A percentile compares a stretch with the other conserved stretches of the same genome.
phyloP scores from a whole-genome alignment of 2,329 filamentous ascomycete species.

The Phyllosticta citrichinensis region DNA sequence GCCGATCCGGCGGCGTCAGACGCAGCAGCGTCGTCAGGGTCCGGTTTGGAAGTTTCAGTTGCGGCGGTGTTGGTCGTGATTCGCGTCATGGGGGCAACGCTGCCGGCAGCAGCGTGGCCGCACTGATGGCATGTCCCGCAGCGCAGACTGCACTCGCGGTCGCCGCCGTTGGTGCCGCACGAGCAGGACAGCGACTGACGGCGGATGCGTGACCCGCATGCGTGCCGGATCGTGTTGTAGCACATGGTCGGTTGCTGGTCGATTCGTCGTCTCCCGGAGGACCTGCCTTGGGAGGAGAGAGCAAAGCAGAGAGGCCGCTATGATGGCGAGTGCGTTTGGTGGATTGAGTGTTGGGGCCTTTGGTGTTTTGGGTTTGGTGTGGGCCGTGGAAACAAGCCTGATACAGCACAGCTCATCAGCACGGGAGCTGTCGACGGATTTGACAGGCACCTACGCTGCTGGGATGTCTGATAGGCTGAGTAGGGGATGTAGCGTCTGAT shows the following conservation, averaged over 20 bases:
- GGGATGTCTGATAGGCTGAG: neutral
- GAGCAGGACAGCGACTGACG: slow-evolving; percentile 7
- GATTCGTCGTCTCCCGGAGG: neutral
- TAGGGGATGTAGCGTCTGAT: neutral
- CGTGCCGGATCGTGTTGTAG: slow-evolving; percentile 8
- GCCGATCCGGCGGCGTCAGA: neutral
- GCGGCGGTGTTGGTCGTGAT: neutral
- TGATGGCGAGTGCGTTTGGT: neutral
- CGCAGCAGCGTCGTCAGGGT: slow-evolving; percentile 5
- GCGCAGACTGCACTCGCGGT: slow-evolving; percentile 7
- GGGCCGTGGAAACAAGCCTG: neutral
- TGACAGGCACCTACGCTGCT: neutral
- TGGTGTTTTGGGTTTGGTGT: neutral
- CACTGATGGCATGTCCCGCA: slow-evolving; percentile 4
- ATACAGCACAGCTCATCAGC: neutral
- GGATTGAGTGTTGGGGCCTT: neutral
- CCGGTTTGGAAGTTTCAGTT: neutral
- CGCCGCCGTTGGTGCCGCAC: slow-evolving; percentile 5
- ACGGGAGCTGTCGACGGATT: neutral
- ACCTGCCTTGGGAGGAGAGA: neutral
- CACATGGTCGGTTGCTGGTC: neutral
- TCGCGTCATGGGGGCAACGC: neutral
- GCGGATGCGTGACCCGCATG: slow-evolving; percentile 3
- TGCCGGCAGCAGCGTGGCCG: neutral
- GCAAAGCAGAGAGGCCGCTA: neutral